Evolutionary conservation across 495 filamentous ascomycete species (phyloP).

Genomic region (Tirmania nivea): DNA sequence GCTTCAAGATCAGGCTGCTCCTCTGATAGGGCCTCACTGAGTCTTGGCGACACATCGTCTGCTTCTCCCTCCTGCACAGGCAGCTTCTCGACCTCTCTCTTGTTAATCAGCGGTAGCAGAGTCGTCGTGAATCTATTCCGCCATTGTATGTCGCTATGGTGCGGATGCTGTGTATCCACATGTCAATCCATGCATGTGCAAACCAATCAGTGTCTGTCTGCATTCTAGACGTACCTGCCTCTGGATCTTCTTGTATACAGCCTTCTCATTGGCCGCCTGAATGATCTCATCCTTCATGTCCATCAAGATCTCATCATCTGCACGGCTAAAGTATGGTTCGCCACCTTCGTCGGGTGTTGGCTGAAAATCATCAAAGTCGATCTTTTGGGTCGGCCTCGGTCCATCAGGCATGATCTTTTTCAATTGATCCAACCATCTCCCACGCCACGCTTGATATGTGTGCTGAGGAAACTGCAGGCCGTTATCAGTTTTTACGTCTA

Average conservation of each 20-base stretch:
- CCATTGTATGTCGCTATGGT: conserved; percentile 5
- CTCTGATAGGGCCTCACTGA: conserved; percentile 15
- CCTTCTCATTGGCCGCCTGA: neutral
- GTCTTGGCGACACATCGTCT: conserved; percentile 14
- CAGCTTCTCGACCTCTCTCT: neutral
- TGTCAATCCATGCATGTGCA: neutral
- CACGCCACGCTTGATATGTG: conserved; percentile 13
- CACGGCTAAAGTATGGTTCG: conserved; percentile 4
- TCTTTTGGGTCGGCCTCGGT: neutral
- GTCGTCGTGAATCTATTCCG: conserved; percentile 1
- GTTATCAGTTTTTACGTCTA: neutral
- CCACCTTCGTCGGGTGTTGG: neutral
- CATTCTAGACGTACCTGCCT: neutral
- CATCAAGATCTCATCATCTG: conserved; percentile 6
- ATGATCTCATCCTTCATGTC: conserved; percentile 4
- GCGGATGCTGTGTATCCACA: conserved; percentile 1
- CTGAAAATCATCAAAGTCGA: neutral
- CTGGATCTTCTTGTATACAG: conserved; percentile 1
- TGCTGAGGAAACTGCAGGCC: conserved; percentile 7
- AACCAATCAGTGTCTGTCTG: neutral
- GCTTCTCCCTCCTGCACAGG: conserved; percentile 6
- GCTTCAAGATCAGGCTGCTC: neutral
- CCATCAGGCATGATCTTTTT: conserved; percentile 1
- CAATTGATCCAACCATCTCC: conserved; percentile 9
- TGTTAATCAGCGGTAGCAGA: conserved; percentile 5